These are phyloP conservation scores for Auricularia sp. DNA, from an alignment of 768 basidiomycete species.

Conservation along the genomic window DNA sequence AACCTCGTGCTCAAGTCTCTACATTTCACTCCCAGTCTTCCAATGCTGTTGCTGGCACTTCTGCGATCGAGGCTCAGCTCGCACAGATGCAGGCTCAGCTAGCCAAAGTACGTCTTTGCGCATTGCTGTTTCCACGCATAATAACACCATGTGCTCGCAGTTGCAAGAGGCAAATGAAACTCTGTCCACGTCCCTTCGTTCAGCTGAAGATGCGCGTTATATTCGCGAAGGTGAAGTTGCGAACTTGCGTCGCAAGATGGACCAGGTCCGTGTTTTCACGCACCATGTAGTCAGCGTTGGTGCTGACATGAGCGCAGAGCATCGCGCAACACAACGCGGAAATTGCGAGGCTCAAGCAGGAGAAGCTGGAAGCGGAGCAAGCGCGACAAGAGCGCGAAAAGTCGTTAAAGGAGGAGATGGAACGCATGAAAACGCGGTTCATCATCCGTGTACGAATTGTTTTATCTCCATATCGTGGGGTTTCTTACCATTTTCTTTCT, in stretches of 20 bases:
- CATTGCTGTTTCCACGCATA: background rate
- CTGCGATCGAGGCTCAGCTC: background rate
- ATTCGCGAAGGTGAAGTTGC: conserved; percentile 64
- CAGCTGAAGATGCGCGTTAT: conserved; percentile 41
- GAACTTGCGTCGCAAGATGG: conserved; percentile 53
- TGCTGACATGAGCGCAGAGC: conserved; percentile 41
- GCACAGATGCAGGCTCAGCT: conserved; percentile 1
- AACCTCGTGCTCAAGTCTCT: background rate
- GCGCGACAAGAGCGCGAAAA: conserved; percentile 47
- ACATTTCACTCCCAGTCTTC: background rate
- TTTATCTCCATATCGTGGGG: too few relatives aligned
- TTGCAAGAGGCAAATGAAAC: conserved; percentile 40
- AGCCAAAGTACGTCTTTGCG: conserved; percentile 3
- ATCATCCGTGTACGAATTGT: conserved; percentile 49
- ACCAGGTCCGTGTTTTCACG: conserved; percentile 38
- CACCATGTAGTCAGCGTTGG: background rate
- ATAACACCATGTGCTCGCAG: conserved; percentile 22
- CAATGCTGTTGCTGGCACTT: background rate
- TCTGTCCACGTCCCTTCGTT: conserved; percentile 35
- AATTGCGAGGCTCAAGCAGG: conserved; percentile 43
- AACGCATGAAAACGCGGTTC: conserved; percentile 58
- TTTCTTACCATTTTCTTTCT: too few relatives aligned
- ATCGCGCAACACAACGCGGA: conserved; percentile 37
- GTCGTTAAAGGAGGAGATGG: conserved; percentile 57
- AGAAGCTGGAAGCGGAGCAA: conserved; percentile 52